Base-by-base conservation (phyloP, 257 asterid species). In the Solanum pimpinellifolium region DNA sequence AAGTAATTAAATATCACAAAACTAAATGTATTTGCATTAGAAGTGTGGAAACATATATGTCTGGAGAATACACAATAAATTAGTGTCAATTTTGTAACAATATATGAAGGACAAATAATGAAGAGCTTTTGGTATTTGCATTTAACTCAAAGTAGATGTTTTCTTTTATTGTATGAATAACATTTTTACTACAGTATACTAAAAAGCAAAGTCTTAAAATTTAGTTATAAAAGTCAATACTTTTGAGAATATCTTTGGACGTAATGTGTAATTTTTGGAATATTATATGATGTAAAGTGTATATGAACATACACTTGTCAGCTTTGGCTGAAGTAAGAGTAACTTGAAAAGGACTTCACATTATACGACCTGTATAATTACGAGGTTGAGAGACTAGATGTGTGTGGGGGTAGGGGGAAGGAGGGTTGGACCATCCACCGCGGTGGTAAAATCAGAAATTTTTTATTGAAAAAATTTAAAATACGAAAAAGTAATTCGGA, bases 401-500 rank as follows among this genome's bases (percentile, higher is more conserved):
- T 14, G 15, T 14, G 23, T 4, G 39, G 35, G 10, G 7, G 7
- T 29, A 9, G 4, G 39, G 4, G 6, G 39, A 33, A 33, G 35
- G 35, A 35, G 39, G 39, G 39, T 37, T 37, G 23, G 62, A 16
- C 23, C 60, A 52, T 52, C 60, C 23, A 60, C 13, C 3, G 29
- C 29, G 3, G 4, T 6, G 13, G 3, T 60, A 0, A 60, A 60
- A 4, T 60, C 1, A 60, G 6, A 0, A 60, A 0, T 9, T 60
- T 60, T 23, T 60, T 60, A 52, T 16, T 4, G 1, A 21, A 21
- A 59, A 1, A 59, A 59, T 3, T 3, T 21, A 14, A 1, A 14
- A 14, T 0, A 13, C 0, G 0, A 0, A 59, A 21, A 21, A 60
- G 2, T 9, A 5, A 18, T 9, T 3, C 0, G 0, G 13, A 60